A percentile compares a stretch with the other conserved stretches of the same genome.
These are phyloP conservation scores for Kluyveromyces siamensis DNA, from an alignment of 805 yeast species.

Conservation along the genomic window DNA sequence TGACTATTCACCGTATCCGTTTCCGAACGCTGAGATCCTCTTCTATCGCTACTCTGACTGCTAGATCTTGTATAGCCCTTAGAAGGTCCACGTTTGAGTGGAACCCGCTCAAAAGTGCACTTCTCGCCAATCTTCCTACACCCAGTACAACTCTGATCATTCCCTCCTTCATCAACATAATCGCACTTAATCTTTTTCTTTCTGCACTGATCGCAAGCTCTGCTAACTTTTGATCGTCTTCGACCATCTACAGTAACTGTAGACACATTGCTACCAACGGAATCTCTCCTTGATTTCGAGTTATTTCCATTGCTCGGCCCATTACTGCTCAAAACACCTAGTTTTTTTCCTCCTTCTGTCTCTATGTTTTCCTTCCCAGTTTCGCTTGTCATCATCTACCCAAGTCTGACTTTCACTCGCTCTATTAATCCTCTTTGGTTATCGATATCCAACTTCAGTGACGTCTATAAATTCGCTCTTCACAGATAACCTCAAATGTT, in stretches of 20 bases:
- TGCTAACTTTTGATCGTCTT: constrained; percentile 61
- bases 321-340: not conserved
- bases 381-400: too few relatives aligned
- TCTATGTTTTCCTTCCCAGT: too few relatives aligned
- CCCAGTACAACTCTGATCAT: constrained; percentile 41
- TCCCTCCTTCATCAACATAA: constrained; percentile 42
- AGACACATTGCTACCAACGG: not conserved
- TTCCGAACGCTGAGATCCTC: not conserved
- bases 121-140: constrained; percentile 51
- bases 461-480: too few relatives aligned
- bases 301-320: not conserved
- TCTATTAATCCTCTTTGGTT: too few relatives aligned
- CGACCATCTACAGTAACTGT: constrained; percentile 20
- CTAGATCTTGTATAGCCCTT: constrained; percentile 52
- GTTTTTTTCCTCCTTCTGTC: too few relatives aligned
- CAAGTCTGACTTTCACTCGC: too few relatives aligned
- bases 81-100: constrained; percentile 71
- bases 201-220: constrained; percentile 78
- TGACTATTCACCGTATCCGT: not conserved
- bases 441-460: too few relatives aligned
- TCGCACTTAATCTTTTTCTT: constrained; percentile 66
- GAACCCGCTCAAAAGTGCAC: constrained; percentile 64
- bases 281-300: not conserved
- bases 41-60: constrained; percentile 2
- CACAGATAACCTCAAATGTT: too few relatives aligned